A percentile compares a stretch with the other conserved stretches of the same genome.
phyloP scores from a whole-genome alignment of 495 filamentous ascomycete genomes.

The Tirmania nivea region DNA sequence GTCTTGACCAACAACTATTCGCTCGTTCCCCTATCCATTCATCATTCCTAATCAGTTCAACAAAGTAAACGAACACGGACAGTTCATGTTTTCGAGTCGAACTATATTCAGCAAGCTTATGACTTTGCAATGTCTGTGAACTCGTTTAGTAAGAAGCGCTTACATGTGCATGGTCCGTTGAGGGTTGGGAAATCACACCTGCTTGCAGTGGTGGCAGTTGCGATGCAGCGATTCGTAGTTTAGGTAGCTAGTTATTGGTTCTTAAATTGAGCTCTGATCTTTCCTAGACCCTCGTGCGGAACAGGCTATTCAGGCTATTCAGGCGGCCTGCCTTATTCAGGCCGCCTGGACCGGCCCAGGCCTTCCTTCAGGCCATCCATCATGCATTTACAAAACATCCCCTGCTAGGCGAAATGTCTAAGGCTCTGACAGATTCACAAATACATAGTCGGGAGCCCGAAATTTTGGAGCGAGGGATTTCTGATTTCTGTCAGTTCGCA shows the following conservation, averaged over 20 bases:
- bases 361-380: neutral
- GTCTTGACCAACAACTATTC: too few relatives aligned
- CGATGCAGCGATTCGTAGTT: neutral
- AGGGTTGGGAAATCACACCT: neutral
- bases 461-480: neutral
- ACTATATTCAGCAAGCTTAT: neutral
- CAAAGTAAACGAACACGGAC: too few relatives aligned
- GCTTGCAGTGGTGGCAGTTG: neutral
- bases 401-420: neutral
- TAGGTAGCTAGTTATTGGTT: too few relatives aligned
- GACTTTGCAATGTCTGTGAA: neutral
- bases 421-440: neutral
- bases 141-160: neutral
- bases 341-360: too few relatives aligned
- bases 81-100: too few relatives aligned
- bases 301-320: too few relatives aligned
- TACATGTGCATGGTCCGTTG: neutral
- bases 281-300: too few relatives aligned
- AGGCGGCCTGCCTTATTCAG: neutral
- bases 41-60: too few relatives aligned
- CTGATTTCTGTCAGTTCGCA: neutral
- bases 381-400: neutral
- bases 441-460: neutral
- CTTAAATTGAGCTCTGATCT: too few relatives aligned
- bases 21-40: too few relatives aligned